Evolutionary conservation across 495 filamentous ascomycete species (phyloP).

Genomic region (Cercophora sp.): DNA sequence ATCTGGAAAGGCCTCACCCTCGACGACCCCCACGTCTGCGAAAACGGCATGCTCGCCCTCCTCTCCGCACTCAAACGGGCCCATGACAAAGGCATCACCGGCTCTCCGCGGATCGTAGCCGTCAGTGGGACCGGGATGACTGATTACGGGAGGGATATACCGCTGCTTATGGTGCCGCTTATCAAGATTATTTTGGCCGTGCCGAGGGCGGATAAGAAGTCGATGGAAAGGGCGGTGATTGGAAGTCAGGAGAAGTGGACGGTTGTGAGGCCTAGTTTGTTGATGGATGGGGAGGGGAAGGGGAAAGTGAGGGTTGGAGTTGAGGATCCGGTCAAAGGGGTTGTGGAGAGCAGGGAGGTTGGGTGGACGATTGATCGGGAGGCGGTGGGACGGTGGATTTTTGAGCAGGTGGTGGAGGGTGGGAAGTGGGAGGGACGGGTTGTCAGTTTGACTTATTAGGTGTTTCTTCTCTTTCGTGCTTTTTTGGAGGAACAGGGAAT

Average conservation of each 20-base stretch:
- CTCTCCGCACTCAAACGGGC: conserved; percentile 39
- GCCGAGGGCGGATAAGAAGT: conserved; percentile 56
- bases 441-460: conserved; percentile 24
- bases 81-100: background rate
- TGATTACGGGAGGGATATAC: conserved; percentile 45
- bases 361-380: conserved; percentile 45
- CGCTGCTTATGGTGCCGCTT: conserved; percentile 44
- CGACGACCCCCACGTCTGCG: conserved; percentile 58
- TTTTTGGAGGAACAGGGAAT: too few relatives aligned
- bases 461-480: too few relatives aligned
- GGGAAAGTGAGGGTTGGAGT: conserved; percentile 27
- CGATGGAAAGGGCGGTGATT: conserved; percentile 50
- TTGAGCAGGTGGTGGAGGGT: conserved; percentile 20
- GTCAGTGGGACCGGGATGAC: conserved; percentile 55
- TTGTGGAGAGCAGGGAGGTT: conserved; percentile 27
- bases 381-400: conserved; percentile 43
- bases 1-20: conserved; percentile 24
- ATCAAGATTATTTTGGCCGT: conserved; percentile 48
- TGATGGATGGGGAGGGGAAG: conserved; percentile 20
- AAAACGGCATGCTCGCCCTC: conserved; percentile 44
- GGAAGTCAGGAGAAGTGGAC: conserved; percentile 38
- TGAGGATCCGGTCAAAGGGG: conserved; percentile 27
- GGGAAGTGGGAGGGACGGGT: conserved; percentile 22
- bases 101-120: conserved; percentile 40
- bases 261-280: conserved; percentile 42